Evolutionary conservation across 257 asterid species (phyloP).

Genomic region (Nicotiana paniculata): DNA sequence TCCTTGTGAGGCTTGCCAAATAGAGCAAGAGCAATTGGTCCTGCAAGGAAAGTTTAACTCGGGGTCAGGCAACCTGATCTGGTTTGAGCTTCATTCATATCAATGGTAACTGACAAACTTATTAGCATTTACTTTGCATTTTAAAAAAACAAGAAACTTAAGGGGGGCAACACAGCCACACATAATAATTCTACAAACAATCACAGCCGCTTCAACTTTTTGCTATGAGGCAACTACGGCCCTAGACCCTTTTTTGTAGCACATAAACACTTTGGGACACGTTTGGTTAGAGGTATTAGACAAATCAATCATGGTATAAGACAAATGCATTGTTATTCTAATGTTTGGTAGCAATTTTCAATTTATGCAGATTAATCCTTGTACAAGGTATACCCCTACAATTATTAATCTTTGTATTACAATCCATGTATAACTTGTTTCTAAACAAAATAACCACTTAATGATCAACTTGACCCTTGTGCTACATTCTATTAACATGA

Average conservation of each 20-base stretch:
- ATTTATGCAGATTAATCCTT: no score
- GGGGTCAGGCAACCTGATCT: background rate
- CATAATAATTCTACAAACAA: background rate
- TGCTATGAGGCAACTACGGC: background rate
- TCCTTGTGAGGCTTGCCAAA: conserved; percentile 91
- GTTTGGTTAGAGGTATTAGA: no score
- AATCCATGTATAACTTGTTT: no score
- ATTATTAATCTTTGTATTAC: no score
- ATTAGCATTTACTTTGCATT: background rate
- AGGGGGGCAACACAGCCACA: background rate
- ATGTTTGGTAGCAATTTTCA: no score
- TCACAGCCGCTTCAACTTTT: background rate
- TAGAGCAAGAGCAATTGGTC: conserved; percentile 78
- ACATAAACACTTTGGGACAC: background rate
- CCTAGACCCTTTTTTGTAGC: background rate
- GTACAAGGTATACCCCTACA: no score
- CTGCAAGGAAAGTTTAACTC: conserved; percentile 27
- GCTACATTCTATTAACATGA: background rate
- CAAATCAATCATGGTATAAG: no score
- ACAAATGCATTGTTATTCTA: no score
- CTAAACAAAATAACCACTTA: background rate
- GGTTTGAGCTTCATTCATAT: background rate
- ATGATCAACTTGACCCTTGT: background rate
- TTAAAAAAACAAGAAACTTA: background rate
- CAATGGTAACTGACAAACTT: background rate